phyloP scores from a whole-genome alignment of 83 land plant genomes.

The Picea engelmannii region DNA sequence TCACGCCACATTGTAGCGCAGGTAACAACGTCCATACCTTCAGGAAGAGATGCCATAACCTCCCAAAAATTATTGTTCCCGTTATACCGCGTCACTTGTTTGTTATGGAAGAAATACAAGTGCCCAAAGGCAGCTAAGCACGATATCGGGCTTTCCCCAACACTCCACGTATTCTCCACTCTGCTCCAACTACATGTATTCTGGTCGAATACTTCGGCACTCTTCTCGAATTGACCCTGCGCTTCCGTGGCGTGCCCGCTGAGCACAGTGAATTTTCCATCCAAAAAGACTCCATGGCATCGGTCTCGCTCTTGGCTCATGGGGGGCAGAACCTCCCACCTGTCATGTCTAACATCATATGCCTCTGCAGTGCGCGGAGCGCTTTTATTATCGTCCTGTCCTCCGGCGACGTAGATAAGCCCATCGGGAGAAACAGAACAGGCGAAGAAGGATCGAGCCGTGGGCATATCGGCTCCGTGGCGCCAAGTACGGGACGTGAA shows the following conservation, averaged over 20 bases:
- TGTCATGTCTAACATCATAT: slow-evolving; percentile 10
- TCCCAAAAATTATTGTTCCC: too few species aligned
- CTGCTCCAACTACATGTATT: slow-evolving; percentile 17
- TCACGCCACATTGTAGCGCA: too few species aligned
- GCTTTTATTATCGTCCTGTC: slow-evolving; percentile 38
- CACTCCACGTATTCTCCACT: slow-evolving; percentile 25
- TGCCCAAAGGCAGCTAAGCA: neutral
- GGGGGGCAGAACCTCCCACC: too few species aligned
- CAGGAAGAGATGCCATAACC: too few species aligned
- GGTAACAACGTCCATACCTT: too few species aligned
- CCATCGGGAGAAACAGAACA: too few species aligned
- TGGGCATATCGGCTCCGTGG: neutral
- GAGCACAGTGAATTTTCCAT: slow-evolving; percentile 23
- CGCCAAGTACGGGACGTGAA: neutral
- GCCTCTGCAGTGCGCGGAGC: slow-evolving; percentile 33
- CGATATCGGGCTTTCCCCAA: slow-evolving; percentile 17
- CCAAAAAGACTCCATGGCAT: slow-evolving; percentile 5
- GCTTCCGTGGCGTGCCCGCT: slow-evolving; percentile 31
- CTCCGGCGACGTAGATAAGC: slow-evolving; percentile 60
- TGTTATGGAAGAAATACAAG: slow-evolving; percentile 17
- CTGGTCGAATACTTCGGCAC: slow-evolving; percentile 28
- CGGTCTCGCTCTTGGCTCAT: slow-evolving; percentile 6
- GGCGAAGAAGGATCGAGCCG: slow-evolving; percentile 10
- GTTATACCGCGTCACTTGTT: neutral
- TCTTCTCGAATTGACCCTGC: slow-evolving; percentile 34